A percentile compares a stretch with the other conserved stretches of the same genome.
phyloP scores from a whole-genome alignment of 2,329 filamentous ascomycete genomes.

The Phialocephala subalpina region DNA sequence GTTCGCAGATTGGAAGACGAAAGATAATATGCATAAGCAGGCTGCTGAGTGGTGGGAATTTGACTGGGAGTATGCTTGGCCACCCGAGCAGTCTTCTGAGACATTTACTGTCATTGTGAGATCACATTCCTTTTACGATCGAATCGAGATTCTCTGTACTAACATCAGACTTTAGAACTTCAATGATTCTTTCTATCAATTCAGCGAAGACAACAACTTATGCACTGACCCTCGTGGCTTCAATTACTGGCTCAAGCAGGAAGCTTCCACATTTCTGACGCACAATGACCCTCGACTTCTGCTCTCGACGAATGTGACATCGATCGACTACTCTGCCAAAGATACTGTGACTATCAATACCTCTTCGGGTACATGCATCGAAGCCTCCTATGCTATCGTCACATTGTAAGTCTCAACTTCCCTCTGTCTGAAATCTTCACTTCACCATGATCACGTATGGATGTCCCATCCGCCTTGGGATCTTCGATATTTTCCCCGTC shows the following conservation, averaged over 20 bases:
- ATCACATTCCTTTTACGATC: neutral
- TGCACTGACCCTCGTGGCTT: constrained; percentile 69
- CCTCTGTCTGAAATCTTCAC: too few relatives aligned
- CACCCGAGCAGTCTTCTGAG: constrained; percentile 9
- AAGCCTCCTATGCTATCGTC: constrained; percentile 68
- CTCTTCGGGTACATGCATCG: constrained; percentile 59
- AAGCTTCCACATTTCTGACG: constrained; percentile 64
- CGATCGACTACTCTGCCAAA: constrained; percentile 57
- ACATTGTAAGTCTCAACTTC: constrained; percentile 55
- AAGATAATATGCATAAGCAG: constrained; percentile 60
- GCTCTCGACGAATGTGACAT: constrained; percentile 64
- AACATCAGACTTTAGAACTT: neutral
- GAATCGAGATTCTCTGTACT: neutral
- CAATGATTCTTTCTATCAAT: constrained; percentile 60
- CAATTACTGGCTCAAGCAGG: constrained; percentile 62
- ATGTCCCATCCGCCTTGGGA: too few relatives aligned
- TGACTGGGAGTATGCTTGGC: constrained; percentile 64
- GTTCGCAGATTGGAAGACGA: constrained; percentile 69
- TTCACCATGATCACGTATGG: too few relatives aligned
- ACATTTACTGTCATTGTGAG: neutral
- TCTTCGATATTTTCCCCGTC: too few relatives aligned
- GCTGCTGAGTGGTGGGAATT: constrained; percentile 68
- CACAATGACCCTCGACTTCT: constrained; percentile 63
- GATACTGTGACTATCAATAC: constrained; percentile 61
- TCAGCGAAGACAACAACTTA: constrained; percentile 67